Conservation (phyloP, 2,329 filamentous ascomycete species). For the Corniculantispora saksenae region DNA sequence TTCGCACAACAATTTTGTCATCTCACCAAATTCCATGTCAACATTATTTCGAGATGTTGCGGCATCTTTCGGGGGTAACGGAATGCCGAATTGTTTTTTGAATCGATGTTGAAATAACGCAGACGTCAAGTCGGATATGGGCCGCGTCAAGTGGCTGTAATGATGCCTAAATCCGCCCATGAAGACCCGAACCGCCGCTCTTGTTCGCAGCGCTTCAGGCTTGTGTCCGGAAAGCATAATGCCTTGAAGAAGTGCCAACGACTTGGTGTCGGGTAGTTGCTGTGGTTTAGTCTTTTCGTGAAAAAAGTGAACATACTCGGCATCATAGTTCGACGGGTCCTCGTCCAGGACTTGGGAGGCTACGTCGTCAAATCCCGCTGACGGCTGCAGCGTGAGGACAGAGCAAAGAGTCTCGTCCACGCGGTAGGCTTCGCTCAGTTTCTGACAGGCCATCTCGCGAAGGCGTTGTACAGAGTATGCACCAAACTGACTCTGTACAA, state of each 20-base stretch:
- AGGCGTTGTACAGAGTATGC: conserved; percentile 76
- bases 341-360: conserved; percentile 72
- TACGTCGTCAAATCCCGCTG: conserved; percentile 75
- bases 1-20: no score
- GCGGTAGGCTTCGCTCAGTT: conserved; percentile 74
- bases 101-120: not conserved
- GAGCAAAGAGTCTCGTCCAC: conserved; percentile 82
- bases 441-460: conserved; percentile 77
- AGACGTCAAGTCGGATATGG: not conserved
- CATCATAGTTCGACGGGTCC: conserved; percentile 67
- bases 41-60: no score
- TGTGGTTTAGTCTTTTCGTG: conserved; percentile 84
- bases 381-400: conserved; percentile 70
- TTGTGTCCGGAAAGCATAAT: conserved; percentile 62
- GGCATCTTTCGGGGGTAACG: no score
- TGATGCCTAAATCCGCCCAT: not conserved
- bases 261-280: conserved; percentile 71
- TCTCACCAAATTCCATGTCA: no score
- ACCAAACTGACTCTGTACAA: conserved; percentile 61
- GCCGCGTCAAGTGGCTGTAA: no score
- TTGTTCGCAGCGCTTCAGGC: conserved; percentile 15
- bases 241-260: conserved; percentile 63
- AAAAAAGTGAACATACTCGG: conserved; percentile 89
- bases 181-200: not conserved
- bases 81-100: not conserved